Conservation (phyloP, 1,284 basidiomycete genomes). For the Xanthoconium separans region DNA sequence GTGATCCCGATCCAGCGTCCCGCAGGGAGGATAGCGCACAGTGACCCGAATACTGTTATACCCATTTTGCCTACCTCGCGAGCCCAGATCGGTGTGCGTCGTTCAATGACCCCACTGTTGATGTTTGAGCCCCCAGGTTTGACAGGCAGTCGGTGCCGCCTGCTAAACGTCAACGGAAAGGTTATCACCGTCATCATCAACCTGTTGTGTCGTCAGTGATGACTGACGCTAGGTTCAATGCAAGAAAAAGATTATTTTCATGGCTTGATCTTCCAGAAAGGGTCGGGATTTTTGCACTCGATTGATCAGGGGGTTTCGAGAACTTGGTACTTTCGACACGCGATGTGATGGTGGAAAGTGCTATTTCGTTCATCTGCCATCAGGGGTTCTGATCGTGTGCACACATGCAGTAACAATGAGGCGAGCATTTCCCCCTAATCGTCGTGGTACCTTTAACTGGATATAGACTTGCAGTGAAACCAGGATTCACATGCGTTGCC, state of each 20-base stretch:
- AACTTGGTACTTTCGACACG: not conserved
- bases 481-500: not conserved
- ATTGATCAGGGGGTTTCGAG: too few species aligned
- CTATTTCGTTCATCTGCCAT: not conserved
- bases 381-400: not conserved
- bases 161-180: not conserved
- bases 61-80: not conserved
- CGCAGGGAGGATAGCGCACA: too few species aligned
- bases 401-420: conserved; percentile 2
- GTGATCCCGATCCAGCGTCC: conserved; percentile 3
- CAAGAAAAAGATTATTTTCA: not conserved
- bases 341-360: not conserved
- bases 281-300: too few species aligned
- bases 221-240: not conserved
- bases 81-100: not conserved
- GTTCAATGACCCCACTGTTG: not conserved
- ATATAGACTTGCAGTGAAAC: not conserved
- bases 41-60: not conserved
- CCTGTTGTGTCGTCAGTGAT: not conserved
- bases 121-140: not conserved
- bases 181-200: conserved; percentile 1
- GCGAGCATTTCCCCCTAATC: not conserved
- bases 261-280: not conserved
- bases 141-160: not conserved
- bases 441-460: not conserved